Conservation (phyloP, 2,329 filamentous ascomycete genomes). For the Xylariales sp. region DNA sequence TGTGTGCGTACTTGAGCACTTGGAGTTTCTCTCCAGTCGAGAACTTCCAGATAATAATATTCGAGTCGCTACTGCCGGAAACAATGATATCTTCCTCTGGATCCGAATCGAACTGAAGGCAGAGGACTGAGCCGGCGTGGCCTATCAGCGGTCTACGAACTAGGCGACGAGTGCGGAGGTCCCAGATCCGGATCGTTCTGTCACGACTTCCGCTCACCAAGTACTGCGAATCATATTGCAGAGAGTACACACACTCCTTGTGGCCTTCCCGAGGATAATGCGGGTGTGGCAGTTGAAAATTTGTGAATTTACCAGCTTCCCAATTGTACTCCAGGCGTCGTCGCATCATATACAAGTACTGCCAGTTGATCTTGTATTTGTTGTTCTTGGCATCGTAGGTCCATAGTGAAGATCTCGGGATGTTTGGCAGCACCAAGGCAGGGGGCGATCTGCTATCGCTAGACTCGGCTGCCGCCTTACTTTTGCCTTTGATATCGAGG, state of each 20-base stretch:
- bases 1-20: slow-evolving; percentile 71
- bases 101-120: slow-evolving; percentile 88
- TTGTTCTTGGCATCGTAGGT: slow-evolving; percentile 43
- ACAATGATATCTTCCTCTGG: slow-evolving; percentile 89
- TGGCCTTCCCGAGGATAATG: slow-evolving; percentile 78
- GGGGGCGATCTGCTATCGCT: slow-evolving; percentile 5
- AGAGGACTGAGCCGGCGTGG: slow-evolving; percentile 84
- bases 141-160: slow-evolving; percentile 67
- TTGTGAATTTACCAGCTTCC: slow-evolving; percentile 74
- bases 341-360: slow-evolving; percentile 86
- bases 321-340: slow-evolving; percentile 85
- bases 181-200: slow-evolving; percentile 83
- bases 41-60: slow-evolving; percentile 88
- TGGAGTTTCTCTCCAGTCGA: slow-evolving; percentile 83
- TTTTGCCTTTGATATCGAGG: slow-evolving; percentile 27
- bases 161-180: slow-evolving; percentile 77
- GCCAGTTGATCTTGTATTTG: slow-evolving; percentile 76
- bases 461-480: slow-evolving; percentile 23
- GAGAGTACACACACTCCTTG: slow-evolving; percentile 87
- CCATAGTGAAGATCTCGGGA: slow-evolving; percentile 44
- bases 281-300: slow-evolving; percentile 89
- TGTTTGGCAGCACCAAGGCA: slow-evolving; percentile 11
- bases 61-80: slow-evolving; percentile 88
- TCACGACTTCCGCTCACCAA: slow-evolving; percentile 93
- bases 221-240: slow-evolving; percentile 82